A percentile compares a stretch with the other conserved stretches of the same genome.
Evolutionary conservation across 306 rosid genomes (phyloP).

Genomic region (Lotus japonicus): DNA sequence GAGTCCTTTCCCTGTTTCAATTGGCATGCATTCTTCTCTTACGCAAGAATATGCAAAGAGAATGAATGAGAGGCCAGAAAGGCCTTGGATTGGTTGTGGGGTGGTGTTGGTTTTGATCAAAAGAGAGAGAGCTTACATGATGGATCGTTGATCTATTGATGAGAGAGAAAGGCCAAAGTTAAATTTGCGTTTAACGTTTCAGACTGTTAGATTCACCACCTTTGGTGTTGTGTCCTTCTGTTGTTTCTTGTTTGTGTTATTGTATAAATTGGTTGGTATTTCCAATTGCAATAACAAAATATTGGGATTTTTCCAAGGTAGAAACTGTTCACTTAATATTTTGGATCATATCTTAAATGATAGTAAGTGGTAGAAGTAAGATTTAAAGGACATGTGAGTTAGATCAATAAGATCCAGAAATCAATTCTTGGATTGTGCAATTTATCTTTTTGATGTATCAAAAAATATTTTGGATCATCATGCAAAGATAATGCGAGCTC

Average conservation of each 20-base stretch:
- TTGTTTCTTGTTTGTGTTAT: not conserved
- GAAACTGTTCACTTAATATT: too few relatives aligned
- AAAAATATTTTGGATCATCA: too few relatives aligned
- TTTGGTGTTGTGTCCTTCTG: not conserved
- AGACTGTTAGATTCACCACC: not conserved
- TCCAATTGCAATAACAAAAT: too few relatives aligned
- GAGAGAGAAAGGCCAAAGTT: not conserved
- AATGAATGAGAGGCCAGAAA: not conserved
- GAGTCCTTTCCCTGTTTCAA: not conserved
- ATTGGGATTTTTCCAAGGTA: too few relatives aligned
- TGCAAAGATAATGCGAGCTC: too few relatives aligned
- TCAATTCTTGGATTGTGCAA: too few relatives aligned
- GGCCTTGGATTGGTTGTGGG: slow-evolving; percentile 7
- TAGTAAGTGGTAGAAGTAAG: too few relatives aligned
- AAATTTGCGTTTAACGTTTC: not conserved
- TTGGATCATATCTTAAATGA: too few relatives aligned
- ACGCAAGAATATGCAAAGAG: not conserved
- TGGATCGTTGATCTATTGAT: not conserved
- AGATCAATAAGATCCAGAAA: too few relatives aligned
- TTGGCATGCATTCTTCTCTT: not conserved
- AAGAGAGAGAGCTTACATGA: not conserved
- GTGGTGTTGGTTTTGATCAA: slow-evolving; percentile 2
- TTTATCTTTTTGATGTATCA: too few relatives aligned
- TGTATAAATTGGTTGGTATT: not conserved
- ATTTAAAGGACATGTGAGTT: too few relatives aligned